Conservation (phyloP, 345 rosid genomes). For the Dipteronia sinensis region DNA sequence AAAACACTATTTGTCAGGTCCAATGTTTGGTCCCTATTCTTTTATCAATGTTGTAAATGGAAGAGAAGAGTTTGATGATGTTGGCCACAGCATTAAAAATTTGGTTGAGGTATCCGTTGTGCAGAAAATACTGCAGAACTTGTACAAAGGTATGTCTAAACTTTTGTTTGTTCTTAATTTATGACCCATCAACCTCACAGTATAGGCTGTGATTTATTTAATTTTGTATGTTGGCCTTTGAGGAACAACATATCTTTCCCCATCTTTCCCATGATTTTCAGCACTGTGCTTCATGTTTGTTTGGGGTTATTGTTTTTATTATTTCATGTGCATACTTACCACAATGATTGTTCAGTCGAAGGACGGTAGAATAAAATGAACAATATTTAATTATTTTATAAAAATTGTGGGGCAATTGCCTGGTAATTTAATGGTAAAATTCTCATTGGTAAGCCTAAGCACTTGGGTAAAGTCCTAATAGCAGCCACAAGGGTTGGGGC, state of each 20-base stretch:
- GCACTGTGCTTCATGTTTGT: too few relatives aligned
- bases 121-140: constrained; percentile 28
- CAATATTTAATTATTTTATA: too few relatives aligned
- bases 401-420: neutral
- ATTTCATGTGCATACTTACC: too few relatives aligned
- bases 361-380: too few relatives aligned
- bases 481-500: neutral
- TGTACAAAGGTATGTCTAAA: constrained; percentile 37
- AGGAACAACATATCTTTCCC: too few relatives aligned
- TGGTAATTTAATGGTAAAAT: neutral
- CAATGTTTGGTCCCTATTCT: constrained; percentile 53
- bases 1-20: constrained; percentile 33
- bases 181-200: too few relatives aligned
- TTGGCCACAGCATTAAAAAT: constrained; percentile 34
- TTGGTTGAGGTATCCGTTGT: constrained; percentile 47
- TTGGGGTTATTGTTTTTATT: too few relatives aligned
- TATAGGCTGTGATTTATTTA: too few relatives aligned
- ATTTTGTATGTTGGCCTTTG: too few relatives aligned
- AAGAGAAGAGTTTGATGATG: constrained; percentile 33
- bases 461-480: neutral
- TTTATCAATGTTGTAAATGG: constrained; percentile 46
- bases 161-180: too few relatives aligned
- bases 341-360: too few relatives aligned
- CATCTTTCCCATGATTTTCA: too few relatives aligned
- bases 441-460: neutral